Percentiles rank a stretch among this genome's conserved stretches.
phyloP scores from a whole-genome alignment of 768 basidiomycete species.

The Hortiboletus flavorubellus region DNA sequence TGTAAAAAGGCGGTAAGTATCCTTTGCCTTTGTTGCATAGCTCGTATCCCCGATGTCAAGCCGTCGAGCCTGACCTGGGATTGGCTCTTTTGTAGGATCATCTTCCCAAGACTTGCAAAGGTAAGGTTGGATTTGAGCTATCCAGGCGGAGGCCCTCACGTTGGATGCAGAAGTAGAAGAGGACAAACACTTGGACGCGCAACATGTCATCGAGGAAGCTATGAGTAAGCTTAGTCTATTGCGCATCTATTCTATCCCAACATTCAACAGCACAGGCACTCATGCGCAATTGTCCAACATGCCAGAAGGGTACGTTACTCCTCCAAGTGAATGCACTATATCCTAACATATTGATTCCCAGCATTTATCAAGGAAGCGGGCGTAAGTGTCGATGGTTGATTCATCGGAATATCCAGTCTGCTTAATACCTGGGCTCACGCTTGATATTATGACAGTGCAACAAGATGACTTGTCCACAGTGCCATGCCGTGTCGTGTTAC shows the following conservation, averaged over 20 bases:
- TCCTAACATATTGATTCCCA: constrained; percentile 27
- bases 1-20: constrained; percentile 69
- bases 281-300: constrained; percentile 87
- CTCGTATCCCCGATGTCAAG: background rate
- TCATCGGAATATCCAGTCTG: background rate
- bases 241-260: background rate
- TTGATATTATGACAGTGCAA: constrained; percentile 60
- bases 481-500: constrained; percentile 76
- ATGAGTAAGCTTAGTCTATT: constrained; percentile 60
- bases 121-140: constrained; percentile 32
- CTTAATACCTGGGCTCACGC: background rate
- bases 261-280: constrained; percentile 61
- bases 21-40: background rate
- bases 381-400: constrained; percentile 41
- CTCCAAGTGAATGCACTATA: background rate
- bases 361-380: constrained; percentile 79
- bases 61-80: background rate
- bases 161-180: constrained; percentile 59
- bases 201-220: constrained; percentile 85
- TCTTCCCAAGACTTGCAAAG: constrained; percentile 77
- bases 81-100: constrained; percentile 53
- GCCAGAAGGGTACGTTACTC: constrained; percentile 59
- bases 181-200: constrained; percentile 69
- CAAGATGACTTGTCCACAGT: constrained; percentile 83
- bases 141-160: background rate